Evolutionary conservation across 2,329 filamentous ascomycete genomes (phyloP), one percentile per base, ranked within the genome.

Genomic region (Colletotrichum sp.): DNA sequence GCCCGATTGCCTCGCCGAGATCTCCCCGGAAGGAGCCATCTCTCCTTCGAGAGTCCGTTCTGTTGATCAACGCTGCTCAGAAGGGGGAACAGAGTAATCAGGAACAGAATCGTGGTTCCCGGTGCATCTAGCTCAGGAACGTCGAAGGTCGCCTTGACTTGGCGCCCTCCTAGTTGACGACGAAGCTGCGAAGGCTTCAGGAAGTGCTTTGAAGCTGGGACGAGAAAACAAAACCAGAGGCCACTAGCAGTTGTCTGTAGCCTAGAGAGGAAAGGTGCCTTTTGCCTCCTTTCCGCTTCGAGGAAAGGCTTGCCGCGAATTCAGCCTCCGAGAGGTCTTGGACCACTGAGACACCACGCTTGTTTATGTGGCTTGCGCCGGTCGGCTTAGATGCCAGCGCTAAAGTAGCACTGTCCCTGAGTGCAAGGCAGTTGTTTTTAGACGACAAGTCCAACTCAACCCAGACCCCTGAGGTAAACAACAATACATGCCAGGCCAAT

Each of bases 81-180:
- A 12, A 22, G 26, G 16, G 32, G 9, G 16, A 18, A 16, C 6
- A 24, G 48, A 59, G 34, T 28, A 32, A 26, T 48, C 48, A 32
- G 39, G 55, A 36, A 36, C 24, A 62, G 63, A 8, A 22, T n/a
- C 55, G 55, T 55, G 26, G 30, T 60, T 16, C 44, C 59, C 22
- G 59, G 28, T 22, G 24, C 26, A 36, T 52, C 70, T 74, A 76
- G 74, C 48, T 59, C 64, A 75, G 73, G 73, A 64, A 75, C 69
- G 30, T 62, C 64, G 22, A 73, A 44, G 48, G 18, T 44, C 60
- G 34, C 66, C 69, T 55, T 66, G 64, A 74, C 70, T 66, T 66
- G 60, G 71, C 48, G 65, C 22, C 18, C 44, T 60, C 59, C 57
- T 74, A 55, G 48, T 52, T 12, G 30, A 55, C 64, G 36, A 60